Conservation (phyloP, 805 yeast species). For the Wickerhamiella spandovensis region DNA sequence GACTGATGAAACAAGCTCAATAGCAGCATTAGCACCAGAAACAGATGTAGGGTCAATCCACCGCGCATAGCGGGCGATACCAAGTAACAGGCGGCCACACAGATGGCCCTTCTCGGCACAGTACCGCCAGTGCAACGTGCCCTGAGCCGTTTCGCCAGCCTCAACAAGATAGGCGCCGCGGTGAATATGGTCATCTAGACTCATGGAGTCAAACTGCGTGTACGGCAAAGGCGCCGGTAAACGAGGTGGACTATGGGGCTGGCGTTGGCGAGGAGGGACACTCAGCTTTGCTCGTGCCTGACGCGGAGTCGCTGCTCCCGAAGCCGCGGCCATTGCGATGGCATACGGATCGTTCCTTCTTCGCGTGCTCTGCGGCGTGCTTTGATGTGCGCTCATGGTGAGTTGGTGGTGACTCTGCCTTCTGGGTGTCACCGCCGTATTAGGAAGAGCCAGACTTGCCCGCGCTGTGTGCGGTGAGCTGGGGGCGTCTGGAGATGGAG, state of each 20-base stretch:
- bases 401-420: neutral
- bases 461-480: neutral
- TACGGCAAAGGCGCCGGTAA: neutral
- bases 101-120: slow-evolving; percentile 50
- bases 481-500: neutral
- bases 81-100: slow-evolving; percentile 59
- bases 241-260: neutral
- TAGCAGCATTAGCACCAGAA: neutral
- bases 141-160: slow-evolving; percentile 50
- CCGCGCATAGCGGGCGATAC: slow-evolving; percentile 27
- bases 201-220: neutral
- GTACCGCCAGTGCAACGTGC: slow-evolving; percentile 51
- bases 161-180: slow-evolving; percentile 16
- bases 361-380: neutral
- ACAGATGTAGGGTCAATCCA: neutral
- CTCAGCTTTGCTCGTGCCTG: neutral
- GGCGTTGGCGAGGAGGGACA: neutral
- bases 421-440: neutral
- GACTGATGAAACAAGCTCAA: neutral
- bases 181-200: neutral
- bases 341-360: neutral
- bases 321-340: neutral
- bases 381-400: too few species aligned
- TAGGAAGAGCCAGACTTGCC: neutral
- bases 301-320: neutral